phyloP scores from a whole-genome alignment of 1,284 basidiomycete genomes.

The Rhodotorula sp. region DNA sequence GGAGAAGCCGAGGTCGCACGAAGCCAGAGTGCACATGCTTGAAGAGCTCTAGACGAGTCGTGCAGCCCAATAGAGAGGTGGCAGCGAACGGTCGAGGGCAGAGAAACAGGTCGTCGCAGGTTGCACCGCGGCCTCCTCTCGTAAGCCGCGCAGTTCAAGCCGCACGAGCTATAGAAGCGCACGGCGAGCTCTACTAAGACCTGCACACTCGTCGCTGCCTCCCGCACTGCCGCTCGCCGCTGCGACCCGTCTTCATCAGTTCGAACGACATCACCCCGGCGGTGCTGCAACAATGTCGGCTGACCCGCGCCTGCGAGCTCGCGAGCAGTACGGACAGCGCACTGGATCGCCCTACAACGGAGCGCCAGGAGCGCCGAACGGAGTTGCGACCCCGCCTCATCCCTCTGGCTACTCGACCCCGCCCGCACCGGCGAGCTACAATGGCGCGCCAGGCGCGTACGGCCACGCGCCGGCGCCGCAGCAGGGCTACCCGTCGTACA shows the following conservation, averaged over 20 bases:
- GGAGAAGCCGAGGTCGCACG: no score
- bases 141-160: no score
- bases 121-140: not conserved
- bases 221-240: no score
- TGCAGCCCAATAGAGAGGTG: not conserved
- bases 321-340: constrained; percentile 19
- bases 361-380: not conserved
- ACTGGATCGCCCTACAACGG: not conserved
- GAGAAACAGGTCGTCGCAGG: not conserved
- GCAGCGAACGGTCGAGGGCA: not conserved
- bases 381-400: not conserved
- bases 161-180: not conserved
- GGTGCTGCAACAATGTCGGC: constrained; percentile 17
- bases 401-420: not conserved
- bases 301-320: constrained; percentile 22
- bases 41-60: not conserved
- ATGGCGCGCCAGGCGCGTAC: not conserved
- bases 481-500: not conserved
- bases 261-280: not conserved
- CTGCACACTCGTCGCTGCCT: no score
- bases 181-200: no score
- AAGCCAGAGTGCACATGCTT: no score
- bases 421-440: not conserved
- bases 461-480: not conserved
- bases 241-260: not conserved